These are phyloP conservation scores for Vitis hybrid DNA, from an alignment of 177 flowering plant species.

Conservation along the genomic window DNA sequence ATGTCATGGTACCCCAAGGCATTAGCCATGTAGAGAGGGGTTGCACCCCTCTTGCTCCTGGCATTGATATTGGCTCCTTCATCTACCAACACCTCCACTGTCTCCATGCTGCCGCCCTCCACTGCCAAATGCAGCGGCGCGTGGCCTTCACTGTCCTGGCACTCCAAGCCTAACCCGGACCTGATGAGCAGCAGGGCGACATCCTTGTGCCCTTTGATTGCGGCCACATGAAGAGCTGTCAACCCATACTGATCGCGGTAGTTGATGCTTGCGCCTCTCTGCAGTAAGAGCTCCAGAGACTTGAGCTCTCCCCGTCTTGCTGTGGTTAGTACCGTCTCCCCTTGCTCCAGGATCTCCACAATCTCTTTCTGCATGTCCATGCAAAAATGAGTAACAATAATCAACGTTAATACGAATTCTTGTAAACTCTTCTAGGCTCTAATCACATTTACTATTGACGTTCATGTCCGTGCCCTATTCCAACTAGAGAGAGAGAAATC, in stretches of 20 bases:
- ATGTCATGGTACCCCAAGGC: conserved; percentile 44
- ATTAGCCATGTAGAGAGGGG: conserved; percentile 54
- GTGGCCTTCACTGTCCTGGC: conserved; percentile 59
- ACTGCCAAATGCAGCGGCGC: conserved; percentile 68
- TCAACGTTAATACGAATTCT: neutral
- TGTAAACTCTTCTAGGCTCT: neutral
- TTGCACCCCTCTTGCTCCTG: conserved; percentile 44
- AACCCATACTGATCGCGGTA: conserved; percentile 56
- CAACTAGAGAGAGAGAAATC: too few relatives aligned
- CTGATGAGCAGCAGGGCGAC: conserved; percentile 36
- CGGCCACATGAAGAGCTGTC: conserved; percentile 62
- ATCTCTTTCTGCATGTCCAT: conserved; percentile 35
- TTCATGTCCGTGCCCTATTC: too few relatives aligned
- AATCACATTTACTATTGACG: too few relatives aligned
- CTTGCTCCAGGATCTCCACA: conserved; percentile 41
- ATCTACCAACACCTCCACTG: conserved; percentile 40
- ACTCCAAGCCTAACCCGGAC: conserved; percentile 43
- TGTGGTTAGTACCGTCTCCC: conserved; percentile 50
- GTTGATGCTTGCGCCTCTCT: conserved; percentile 29
- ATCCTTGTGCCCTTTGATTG: conserved; percentile 62
- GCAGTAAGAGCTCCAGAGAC: conserved; percentile 32
- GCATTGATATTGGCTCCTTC: conserved; percentile 58
- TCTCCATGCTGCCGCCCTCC: conserved; percentile 49
- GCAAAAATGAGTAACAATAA: neutral
- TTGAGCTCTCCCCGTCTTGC: conserved; percentile 59